phyloP scores from a whole-genome alignment of 192 early-diverging fungal species.

The Borealophlyctis nickersoniae region DNA sequence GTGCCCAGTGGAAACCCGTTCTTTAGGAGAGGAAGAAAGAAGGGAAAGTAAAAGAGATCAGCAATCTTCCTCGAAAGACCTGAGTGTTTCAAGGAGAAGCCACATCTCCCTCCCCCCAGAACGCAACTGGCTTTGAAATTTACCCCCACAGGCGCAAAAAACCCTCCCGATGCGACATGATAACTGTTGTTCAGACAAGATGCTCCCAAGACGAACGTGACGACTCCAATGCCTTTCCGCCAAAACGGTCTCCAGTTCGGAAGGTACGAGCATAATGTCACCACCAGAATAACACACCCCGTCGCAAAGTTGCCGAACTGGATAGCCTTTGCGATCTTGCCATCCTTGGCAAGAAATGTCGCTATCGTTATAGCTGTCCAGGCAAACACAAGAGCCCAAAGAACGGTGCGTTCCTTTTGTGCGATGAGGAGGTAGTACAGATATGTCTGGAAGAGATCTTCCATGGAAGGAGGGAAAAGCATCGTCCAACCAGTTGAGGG shows the following conservation, averaged over 20 bases:
- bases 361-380: conserved; percentile 5
- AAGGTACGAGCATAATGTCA: neutral
- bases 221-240: no score
- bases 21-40: no score
- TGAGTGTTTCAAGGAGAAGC: neutral
- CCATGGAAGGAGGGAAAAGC: conserved; percentile 6
- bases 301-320: conserved; percentile 8
- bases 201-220: no score
- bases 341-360: conserved; percentile 2
- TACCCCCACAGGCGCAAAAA: conserved; percentile 4
- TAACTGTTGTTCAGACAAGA: no score
- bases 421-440: conserved; percentile 21
- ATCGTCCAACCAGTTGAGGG: conserved; percentile 22
- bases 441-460: conserved; percentile 12
- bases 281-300: neutral
- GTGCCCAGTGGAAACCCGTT: no score
- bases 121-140: neutral
- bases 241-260: no score
- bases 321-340: neutral
- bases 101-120: neutral
- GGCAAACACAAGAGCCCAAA: conserved; percentile 3
- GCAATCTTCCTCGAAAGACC: neutral
- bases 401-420: conserved; percentile 9
- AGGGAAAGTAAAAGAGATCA: neutral
- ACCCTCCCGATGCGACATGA: no score